Percentiles rank a stretch among this genome's conserved stretches.
Evolutionary conservation across 148 eudicot species (phyloP).

Genomic region (Dianthus caryophyllus): DNA sequence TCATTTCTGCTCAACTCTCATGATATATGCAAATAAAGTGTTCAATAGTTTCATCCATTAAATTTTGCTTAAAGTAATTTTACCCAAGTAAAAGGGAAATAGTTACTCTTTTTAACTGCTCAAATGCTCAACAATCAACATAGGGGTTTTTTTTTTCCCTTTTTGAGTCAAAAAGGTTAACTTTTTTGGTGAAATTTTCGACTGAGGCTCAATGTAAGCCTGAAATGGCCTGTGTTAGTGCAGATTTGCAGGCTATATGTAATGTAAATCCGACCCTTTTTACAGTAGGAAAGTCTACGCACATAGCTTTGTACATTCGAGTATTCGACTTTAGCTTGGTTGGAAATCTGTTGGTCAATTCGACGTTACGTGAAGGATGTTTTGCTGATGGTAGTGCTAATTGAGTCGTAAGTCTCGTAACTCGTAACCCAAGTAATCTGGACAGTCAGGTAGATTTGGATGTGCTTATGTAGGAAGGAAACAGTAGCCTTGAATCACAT

Average conservation of each 20-base stretch:
- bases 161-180: not conserved
- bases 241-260: no score
- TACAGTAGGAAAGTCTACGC: no score
- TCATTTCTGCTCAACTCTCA: slow-evolving; percentile 1
- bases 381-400: no score
- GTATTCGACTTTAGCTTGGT: no score
- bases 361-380: no score
- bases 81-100: slow-evolving; percentile 3
- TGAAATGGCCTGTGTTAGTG: not conserved
- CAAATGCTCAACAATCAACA: no score
- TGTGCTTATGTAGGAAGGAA: not conserved
- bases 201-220: not conserved
- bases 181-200: not conserved
- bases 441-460: not conserved
- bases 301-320: no score
- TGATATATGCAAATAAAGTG: slow-evolving; percentile 15
- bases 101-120: not conserved
- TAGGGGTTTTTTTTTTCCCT: no score
- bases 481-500: no score
- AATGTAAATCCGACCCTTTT: no score
- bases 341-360: no score
- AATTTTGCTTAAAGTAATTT: slow-evolving; percentile 14
- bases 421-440: not conserved
- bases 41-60: slow-evolving; percentile 22
- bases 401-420: no score